Evolutionary conservation across 1,284 basidiomycete genomes (phyloP).

Genomic region (Ceratobasidium papillatum): DNA sequence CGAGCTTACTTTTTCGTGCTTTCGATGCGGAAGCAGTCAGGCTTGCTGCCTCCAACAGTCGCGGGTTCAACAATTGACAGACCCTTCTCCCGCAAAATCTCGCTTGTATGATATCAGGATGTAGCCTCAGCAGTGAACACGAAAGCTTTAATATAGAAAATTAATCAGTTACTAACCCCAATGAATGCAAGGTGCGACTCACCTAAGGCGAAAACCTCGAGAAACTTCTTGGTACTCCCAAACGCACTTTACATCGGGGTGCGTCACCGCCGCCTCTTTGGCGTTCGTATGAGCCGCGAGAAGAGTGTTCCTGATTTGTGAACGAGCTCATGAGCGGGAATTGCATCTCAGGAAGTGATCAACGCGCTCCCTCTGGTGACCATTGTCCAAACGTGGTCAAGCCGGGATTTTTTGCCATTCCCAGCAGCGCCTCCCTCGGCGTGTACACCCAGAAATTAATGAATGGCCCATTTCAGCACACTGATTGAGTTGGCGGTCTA

Average conservation of each 20-base stretch:
- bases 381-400: too few species aligned
- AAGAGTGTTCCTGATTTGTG: constrained; percentile 98
- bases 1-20: constrained; percentile 93
- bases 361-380: too few species aligned
- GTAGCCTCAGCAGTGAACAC: constrained; percentile 99
- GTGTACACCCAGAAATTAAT: too few species aligned
- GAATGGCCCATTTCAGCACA: too few species aligned
- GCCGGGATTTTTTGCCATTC: too few species aligned
- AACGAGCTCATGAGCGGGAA: too few species aligned
- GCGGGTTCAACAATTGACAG: constrained; percentile 98
- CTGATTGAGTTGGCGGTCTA: constrained; percentile 97
- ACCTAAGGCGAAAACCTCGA: constrained; percentile 66
- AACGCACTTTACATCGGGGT: constrained; percentile 97
- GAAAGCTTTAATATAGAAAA: constrained; percentile 74
- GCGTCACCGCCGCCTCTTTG: constrained; percentile 92
- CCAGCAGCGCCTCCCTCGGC: too few species aligned
- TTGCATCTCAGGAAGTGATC: too few species aligned
- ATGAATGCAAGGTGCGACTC: not conserved
- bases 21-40: constrained; percentile 99
- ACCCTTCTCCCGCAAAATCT: constrained; percentile 87
- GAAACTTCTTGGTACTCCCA: constrained; percentile 91
- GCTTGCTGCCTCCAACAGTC: constrained; percentile 99
- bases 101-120: constrained; percentile 95
- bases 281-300: constrained; percentile 96
- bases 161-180: constrained; percentile 46